A percentile compares a stretch with the other conserved stretches of the same genome.
phyloP scores from a whole-genome alignment of 2,329 filamentous ascomycete species.

The Calonectria fujianensis region DNA sequence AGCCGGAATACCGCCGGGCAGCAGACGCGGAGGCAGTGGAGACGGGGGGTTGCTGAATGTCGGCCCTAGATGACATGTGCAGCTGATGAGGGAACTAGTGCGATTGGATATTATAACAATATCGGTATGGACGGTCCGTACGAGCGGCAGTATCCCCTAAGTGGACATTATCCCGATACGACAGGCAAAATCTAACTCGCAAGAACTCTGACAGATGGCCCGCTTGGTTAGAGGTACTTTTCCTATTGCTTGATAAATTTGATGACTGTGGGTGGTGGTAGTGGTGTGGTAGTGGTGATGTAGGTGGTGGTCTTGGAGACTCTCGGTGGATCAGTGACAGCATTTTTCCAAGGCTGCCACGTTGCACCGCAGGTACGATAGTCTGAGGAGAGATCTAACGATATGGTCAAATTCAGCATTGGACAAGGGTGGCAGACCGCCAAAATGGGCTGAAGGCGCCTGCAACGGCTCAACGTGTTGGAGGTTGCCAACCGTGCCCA shows the following conservation, averaged over 20 bases:
- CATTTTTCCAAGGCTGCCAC: slow-evolving; percentile 26
- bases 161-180: slow-evolving; percentile 9
- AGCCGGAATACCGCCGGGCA: slow-evolving; percentile 39
- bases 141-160: slow-evolving; percentile 44
- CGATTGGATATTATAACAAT: slow-evolving; percentile 38
- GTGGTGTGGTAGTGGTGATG: neutral
- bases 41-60: slow-evolving; percentile 31
- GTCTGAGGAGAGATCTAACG: slow-evolving; percentile 6
- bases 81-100: slow-evolving; percentile 37
- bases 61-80: slow-evolving; percentile 27
- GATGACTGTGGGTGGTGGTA: neutral
- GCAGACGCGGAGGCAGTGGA: slow-evolving; percentile 33
- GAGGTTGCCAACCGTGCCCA: slow-evolving; percentile 4
- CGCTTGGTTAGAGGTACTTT: neutral
- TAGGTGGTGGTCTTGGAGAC: slow-evolving; percentile 7
- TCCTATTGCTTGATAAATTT: slow-evolving; percentile 6
- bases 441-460: neutral
- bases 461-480: neutral
- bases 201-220: neutral
- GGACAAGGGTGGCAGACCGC: slow-evolving; percentile 8
- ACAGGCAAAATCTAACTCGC: slow-evolving; percentile 27
- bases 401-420: slow-evolving; percentile 11
- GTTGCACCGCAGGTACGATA: slow-evolving; percentile 27
- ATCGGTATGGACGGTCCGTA: slow-evolving; percentile 53
- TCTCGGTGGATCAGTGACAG: neutral